Evolutionary conservation across 2,329 filamentous ascomycete genomes (phyloP).

Genomic region (Aspergillus tubingensis): DNA sequence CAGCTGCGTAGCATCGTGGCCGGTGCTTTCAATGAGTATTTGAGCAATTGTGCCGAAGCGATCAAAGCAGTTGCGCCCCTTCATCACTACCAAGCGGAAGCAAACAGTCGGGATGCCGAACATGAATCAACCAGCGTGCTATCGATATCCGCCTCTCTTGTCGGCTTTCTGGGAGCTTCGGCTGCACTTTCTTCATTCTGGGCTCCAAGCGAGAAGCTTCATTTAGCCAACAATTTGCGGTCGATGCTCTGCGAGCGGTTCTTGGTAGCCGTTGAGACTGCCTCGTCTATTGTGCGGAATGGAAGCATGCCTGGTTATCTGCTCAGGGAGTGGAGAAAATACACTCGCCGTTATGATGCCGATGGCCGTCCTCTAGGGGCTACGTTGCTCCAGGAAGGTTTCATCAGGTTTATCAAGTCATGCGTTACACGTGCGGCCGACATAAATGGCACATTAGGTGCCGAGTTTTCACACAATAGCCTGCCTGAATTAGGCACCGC

Average conservation of each 20-base stretch:
- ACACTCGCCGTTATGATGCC: conserved; percentile 77
- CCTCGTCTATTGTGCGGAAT: conserved; percentile 87
- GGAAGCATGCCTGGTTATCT: conserved; percentile 65
- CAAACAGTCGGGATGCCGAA: conserved; percentile 35
- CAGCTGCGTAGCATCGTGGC: conserved; percentile 67
- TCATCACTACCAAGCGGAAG: conserved; percentile 59
- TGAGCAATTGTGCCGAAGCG: conserved; percentile 68
- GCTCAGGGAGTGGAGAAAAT: conserved; percentile 84
- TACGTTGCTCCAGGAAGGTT: conserved; percentile 86
- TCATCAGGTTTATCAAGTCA: conserved; percentile 80
- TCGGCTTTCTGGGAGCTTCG: conserved; percentile 85
- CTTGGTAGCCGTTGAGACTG: conserved; percentile 81
- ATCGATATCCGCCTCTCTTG: conserved; percentile 77
- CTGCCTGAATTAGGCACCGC: conserved; percentile 58
- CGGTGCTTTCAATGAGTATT: conserved; percentile 69
- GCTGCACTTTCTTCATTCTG: conserved; percentile 79
- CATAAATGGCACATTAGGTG: conserved; percentile 58
- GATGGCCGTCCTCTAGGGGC: conserved; percentile 81
- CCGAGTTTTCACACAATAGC: conserved; percentile 72
- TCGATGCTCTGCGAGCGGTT: conserved; percentile 80
- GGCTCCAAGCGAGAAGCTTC: conserved; percentile 71
- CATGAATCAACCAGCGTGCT: conserved; percentile 69
- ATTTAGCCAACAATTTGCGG: conserved; percentile 70
- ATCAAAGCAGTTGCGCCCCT: conserved; percentile 58
- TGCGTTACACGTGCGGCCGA: conserved; percentile 73